These are phyloP conservation scores for Solanum acaule DNA, from an alignment of 257 asterid species.

Conservation along the genomic window DNA sequence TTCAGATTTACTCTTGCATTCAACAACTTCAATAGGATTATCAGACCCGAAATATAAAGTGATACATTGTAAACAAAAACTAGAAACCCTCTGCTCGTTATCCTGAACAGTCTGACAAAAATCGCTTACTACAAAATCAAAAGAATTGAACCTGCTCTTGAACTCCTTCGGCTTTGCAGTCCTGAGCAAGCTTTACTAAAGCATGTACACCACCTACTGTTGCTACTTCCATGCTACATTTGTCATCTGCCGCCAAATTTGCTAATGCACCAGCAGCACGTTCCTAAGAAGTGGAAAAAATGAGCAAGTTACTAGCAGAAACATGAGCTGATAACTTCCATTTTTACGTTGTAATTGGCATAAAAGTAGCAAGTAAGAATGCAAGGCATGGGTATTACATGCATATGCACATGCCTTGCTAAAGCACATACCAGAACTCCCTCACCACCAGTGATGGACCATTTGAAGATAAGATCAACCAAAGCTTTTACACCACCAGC, in stretches of 20 bases:
- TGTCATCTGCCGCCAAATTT: slow-evolving; percentile 91
- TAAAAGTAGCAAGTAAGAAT: not conserved
- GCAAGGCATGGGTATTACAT: not conserved
- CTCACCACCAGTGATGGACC: slow-evolving; percentile 64
- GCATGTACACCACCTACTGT: slow-evolving; percentile 68
- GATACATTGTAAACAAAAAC: not conserved
- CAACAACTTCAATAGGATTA: not conserved
- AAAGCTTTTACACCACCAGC: slow-evolving; percentile 84
- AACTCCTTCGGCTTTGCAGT: slow-evolving; percentile 73
- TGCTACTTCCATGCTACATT: slow-evolving; percentile 82
- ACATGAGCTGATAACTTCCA: not conserved
- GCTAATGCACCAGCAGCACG: slow-evolving; percentile 94
- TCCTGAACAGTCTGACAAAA: not conserved
- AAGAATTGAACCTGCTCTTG: slow-evolving; percentile 65
- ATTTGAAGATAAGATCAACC: slow-evolving; percentile 71
- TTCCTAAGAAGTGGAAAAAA: slow-evolving; percentile 35
- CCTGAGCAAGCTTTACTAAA: slow-evolving; percentile 62
- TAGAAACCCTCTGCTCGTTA: not conserved
- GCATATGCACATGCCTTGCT: not conserved
- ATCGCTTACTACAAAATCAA: not conserved
- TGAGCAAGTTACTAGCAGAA: not conserved
- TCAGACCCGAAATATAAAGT: not conserved
- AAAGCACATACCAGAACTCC: slow-evolving; percentile 62
- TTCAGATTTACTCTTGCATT: not conserved
- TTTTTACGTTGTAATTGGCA: not conserved